Base-by-base conservation (phyloP, 2,329 filamentous ascomycete species). In the Pochonia chlamydosporia region DNA sequence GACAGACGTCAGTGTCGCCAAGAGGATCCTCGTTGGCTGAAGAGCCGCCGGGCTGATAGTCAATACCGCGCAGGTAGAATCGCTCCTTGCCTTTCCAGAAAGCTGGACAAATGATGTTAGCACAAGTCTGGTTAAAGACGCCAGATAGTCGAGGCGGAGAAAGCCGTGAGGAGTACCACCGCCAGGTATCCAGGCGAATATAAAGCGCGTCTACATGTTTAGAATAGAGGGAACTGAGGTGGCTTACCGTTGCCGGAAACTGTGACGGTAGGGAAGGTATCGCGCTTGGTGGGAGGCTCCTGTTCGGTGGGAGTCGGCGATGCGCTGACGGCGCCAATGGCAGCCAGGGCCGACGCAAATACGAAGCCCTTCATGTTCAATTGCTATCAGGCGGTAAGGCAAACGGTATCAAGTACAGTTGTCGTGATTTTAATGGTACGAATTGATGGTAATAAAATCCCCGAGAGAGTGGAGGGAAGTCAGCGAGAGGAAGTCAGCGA, bases 21-120 rank as follows among this genome's bases (percentile, higher is more conserved):
- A 96, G 84, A 51, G 90, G 89, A 63, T 96, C 90, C n/a, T 57
- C 44, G 56, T 73, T 71, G 51, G 65, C 66, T 3, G 77, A 74
- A 24, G 77, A 75, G 53, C 78, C 79, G 51, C 78, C 79, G n/a
- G 79, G 79, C 63, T 82, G 78, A 65, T 82, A 82, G 66, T 81
- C 79, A 41, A 82, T 73, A 52, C 79, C 79, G 24, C 78, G 76
- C 49, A 82, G 58, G 56, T 79, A 81, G 69, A 82, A 82, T 50
- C 79, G 75, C 7, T 69, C 61, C 47, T 68, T 66, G 52, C 69
- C 74, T 36, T 70, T 56, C 67, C 71, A 82, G 70, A 82, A 81
- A 44, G 79, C 78, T 81, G 47, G 13, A 23, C 16, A 23, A 31
- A 11, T 42, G 39, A 26, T 51, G 40, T 43, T 45, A 47, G 24